Percentiles rank a stretch among this genome's conserved stretches.
Conservation (phyloP, 225 moss, liverwort and hornwort species). For the Thuidium tamariscinum region DNA sequence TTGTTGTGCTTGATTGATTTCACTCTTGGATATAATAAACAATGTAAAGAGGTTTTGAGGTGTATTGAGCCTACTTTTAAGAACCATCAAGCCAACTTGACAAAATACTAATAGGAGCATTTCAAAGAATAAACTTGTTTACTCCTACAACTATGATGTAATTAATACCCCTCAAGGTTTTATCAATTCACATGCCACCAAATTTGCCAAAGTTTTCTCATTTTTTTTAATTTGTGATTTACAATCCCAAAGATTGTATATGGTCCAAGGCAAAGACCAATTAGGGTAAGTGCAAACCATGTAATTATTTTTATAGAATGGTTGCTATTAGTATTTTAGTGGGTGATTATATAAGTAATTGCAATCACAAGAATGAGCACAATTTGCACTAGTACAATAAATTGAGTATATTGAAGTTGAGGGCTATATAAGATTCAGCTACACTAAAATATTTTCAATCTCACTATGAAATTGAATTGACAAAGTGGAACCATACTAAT, state of each 20-base stretch:
- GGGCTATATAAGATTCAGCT: not conserved
- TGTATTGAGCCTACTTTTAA: no score
- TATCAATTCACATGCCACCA: no score
- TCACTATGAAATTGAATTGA: not conserved
- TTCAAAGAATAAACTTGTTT: no score
- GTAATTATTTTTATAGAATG: not conserved
- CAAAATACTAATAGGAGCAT: no score
- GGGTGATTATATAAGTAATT: not conserved
- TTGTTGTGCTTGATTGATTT: no score
- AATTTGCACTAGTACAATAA: accelerated
- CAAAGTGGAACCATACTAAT: not conserved
- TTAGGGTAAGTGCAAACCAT: accelerated
- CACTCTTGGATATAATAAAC: no score
- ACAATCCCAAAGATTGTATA: not conserved
- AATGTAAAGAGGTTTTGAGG: no score
- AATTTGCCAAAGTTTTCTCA: no score
- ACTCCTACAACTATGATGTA: no score
- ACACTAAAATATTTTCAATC: not conserved
- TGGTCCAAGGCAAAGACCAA: not conserved
- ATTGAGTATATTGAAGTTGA: not conserved
- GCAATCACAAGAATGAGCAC: no score
- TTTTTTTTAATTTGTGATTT: not conserved
- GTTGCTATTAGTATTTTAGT: not conserved
- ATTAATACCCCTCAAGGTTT: no score
- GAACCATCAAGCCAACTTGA: no score